phyloP scores from a whole-genome alignment of 495 filamentous ascomycete genomes.

The Podospora didyma region DNA sequence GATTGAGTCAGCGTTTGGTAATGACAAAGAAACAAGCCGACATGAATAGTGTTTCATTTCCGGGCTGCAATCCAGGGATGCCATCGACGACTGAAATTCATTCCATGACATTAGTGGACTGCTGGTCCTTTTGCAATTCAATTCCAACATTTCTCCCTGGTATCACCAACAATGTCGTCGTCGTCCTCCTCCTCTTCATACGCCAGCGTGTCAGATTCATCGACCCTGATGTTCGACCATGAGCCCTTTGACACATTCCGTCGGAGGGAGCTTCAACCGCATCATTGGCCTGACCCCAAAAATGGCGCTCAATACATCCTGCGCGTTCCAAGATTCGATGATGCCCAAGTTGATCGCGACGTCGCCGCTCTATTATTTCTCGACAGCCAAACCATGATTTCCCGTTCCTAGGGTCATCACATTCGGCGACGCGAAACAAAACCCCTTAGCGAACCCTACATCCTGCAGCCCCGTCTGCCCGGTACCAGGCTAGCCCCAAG shows the following conservation, averaged over 20 bases:
- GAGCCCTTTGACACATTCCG: background rate
- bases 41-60: no score
- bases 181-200: no score
- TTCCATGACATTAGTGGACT: no score
- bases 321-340: conserved; percentile 1
- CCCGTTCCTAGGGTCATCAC: background rate
- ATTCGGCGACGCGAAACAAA: background rate
- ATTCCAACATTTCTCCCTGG: no score
- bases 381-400: background rate
- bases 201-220: background rate
- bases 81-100: no score
- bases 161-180: no score
- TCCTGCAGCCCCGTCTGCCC: background rate
- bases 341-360: background rate
- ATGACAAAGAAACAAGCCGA: no score
- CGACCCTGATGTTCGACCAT: background rate
- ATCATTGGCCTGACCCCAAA: background rate
- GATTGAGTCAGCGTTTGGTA: no score
- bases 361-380: conserved; percentile 2
- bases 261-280: conserved; percentile 1
- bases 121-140: no score
- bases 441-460: background rate
- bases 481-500: background rate
- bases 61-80: no score
- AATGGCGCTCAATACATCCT: background rate